Evolutionary conservation across 2,329 filamentous ascomycete genomes (phyloP).

Genomic region (Claviceps sp.): DNA sequence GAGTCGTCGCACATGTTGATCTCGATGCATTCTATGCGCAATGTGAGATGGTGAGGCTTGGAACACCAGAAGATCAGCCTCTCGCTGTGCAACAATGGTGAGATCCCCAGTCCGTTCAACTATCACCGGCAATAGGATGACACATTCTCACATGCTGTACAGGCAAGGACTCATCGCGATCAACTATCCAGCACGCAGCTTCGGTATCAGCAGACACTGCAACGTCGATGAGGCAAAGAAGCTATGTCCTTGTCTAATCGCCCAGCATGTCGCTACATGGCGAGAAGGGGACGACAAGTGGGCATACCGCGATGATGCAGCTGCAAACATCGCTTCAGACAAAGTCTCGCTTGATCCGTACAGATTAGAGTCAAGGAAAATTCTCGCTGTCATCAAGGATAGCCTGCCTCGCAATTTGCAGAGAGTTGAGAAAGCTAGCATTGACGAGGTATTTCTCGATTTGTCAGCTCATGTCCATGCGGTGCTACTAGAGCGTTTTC

Average conservation of each 20-base stretch:
- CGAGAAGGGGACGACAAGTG: slow-evolving; percentile 82
- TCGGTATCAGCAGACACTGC: slow-evolving; percentile 68
- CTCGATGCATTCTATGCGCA: slow-evolving; percentile 97
- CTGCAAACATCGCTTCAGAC: slow-evolving; percentile 66
- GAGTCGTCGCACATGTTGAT: slow-evolving; percentile 83
- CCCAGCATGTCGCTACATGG: slow-evolving; percentile 93
- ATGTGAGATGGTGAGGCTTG: slow-evolving; percentile 83
- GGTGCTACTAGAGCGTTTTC: slow-evolving; percentile 61
- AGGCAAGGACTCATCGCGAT: slow-evolving; percentile 89
- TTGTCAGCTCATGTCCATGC: slow-evolving; percentile 72
- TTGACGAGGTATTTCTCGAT: slow-evolving; percentile 94
- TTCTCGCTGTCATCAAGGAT: slow-evolving; percentile 66
- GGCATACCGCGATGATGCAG: slow-evolving; percentile 77
- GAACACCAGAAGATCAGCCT: slow-evolving; percentile 59
- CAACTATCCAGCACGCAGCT: slow-evolving; percentile 81
- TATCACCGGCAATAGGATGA: too few species aligned
- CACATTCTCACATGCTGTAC: neutral
- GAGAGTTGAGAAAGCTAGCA: slow-evolving; percentile 80
- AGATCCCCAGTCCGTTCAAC: slow-evolving; percentile 5
- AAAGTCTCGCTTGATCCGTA: slow-evolving; percentile 95
- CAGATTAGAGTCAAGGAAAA: slow-evolving; percentile 69
- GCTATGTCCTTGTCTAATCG: slow-evolving; percentile 68
- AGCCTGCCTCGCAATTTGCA: slow-evolving; percentile 51
- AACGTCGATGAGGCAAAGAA: slow-evolving; percentile 72
- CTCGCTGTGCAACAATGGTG: slow-evolving; percentile 90